phyloP scores from a whole-genome alignment of 2,329 filamentous ascomycete species.

The Meredithiella fracta region DNA sequence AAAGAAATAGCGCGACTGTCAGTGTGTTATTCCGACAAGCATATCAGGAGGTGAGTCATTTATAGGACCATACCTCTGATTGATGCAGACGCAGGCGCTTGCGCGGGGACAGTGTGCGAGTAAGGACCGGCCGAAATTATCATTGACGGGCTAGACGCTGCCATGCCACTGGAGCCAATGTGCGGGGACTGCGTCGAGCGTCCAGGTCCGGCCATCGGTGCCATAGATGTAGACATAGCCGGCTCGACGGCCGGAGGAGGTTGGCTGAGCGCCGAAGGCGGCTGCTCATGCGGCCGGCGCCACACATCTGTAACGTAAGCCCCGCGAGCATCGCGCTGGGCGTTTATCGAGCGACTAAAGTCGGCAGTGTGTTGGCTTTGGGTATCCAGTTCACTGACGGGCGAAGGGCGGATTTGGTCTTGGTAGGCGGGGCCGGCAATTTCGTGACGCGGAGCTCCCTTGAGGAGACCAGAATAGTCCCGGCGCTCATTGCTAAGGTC shows the following conservation, averaged over 20 bases:
- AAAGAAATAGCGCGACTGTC: slow-evolving; percentile 1
- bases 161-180: slow-evolving; percentile 34
- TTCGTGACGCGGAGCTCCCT: slow-evolving; percentile 73
- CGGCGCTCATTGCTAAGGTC: slow-evolving; percentile 26
- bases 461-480: slow-evolving; percentile 65
- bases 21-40: slow-evolving; percentile 26
- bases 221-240: slow-evolving; percentile 15
- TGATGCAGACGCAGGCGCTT: slow-evolving; percentile 51
- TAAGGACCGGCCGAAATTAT: slow-evolving; percentile 52
- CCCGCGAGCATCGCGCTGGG: slow-evolving; percentile 60
- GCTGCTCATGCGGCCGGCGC: slow-evolving; percentile 67
- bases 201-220: slow-evolving; percentile 29
- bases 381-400: slow-evolving; percentile 61
- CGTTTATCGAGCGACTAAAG: slow-evolving; percentile 70
- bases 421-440: slow-evolving; percentile 75
- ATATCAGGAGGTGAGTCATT: slow-evolving; percentile 23
- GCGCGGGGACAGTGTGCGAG: slow-evolving; percentile 53
- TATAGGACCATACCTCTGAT: slow-evolving; percentile 51
- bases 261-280: slow-evolving; percentile 33
- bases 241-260: slow-evolving; percentile 22
- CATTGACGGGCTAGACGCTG: slow-evolving; percentile 37
- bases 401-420: slow-evolving; percentile 64
- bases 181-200: slow-evolving; percentile 43
- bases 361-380: slow-evolving; percentile 82
- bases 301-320: slow-evolving; percentile 71